Base-by-base conservation (phyloP, 202 grass and related monocot genomes). In the Panicum hallii region DNA sequence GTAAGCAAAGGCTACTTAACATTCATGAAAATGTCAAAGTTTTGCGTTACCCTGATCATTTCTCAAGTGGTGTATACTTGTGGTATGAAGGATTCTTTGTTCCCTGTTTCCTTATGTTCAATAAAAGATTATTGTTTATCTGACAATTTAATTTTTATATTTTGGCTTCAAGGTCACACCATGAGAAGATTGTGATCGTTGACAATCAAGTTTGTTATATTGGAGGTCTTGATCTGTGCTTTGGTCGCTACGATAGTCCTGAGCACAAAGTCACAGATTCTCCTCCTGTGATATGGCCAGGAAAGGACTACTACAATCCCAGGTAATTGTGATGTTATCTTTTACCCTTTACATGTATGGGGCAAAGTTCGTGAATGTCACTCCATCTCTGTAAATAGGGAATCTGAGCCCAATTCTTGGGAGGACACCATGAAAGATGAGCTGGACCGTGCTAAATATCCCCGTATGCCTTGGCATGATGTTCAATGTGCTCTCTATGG, bases 381-480 rank as follows among this genome's bases (percentile, higher is more conserved):
- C 42, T 81, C 80, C 23, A 62, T 81, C n/a, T 69, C 72, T 55
- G 58, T 72, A 46, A 79, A 55, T 85, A 99, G 97, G 88, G 97
- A 99, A 92, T 99, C 93, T 54, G 97, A 99, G 78, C 97, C 97
- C 57, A 99, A 92, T 94, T 99, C 97, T 75, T 99, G 97, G 97
- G 97, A 99, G 86, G 97, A 99, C 77, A 88, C 93, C 40, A 90
- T 95, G 85, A 99, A 92, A 94, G 97, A 99, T 84, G 91, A 95
- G 63, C 85, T 99, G 64, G 97, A 99, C 68, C 88, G 97, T 82
- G 80, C 74, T 89, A 99, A 90, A 89, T 99, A 92, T 88, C 97
- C 96, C 26, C 93, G 97, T 75, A 99, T 99, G 97, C 97, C 97
- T 70, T 99, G 97, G 97, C 97, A 99, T 86, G 97, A 99, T 83